These are phyloP conservation scores for Dactylellina sp. DNA, from an alignment of 2,329 filamentous ascomycete genomes.

Conservation along the genomic window DNA sequence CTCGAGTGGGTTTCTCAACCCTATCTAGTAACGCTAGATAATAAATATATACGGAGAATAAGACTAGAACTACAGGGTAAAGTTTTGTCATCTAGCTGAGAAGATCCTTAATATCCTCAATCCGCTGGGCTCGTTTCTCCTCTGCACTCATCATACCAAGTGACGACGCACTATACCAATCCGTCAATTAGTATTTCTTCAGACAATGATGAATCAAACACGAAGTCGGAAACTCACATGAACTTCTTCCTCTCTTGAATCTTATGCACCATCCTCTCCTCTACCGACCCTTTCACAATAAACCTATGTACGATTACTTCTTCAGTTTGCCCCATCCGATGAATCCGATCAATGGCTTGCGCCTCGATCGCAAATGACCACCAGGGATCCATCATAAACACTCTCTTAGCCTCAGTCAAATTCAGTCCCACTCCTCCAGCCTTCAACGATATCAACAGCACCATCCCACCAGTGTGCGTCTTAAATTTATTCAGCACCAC, in stretches of 20 bases:
- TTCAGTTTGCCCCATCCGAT: slow-evolving; percentile 91
- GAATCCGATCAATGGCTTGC: slow-evolving; percentile 96
- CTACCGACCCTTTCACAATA: slow-evolving; percentile 88
- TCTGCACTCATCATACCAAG: slow-evolving; percentile 95
- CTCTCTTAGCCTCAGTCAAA: slow-evolving; percentile 84
- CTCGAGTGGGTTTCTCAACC: too few relatives aligned
- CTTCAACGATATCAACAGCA: slow-evolving; percentile 84
- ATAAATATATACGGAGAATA: background rate
- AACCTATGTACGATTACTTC: slow-evolving; percentile 90
- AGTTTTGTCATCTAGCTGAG: slow-evolving; percentile 68
- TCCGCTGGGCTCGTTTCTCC: slow-evolving; percentile 87
- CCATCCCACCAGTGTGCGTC: slow-evolving; percentile 72
- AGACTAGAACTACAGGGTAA: background rate
- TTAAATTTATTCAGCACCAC: slow-evolving; percentile 81
- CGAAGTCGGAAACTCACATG: slow-evolving; percentile 82
- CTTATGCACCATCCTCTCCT: slow-evolving; percentile 86
- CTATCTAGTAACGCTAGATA: too few relatives aligned
- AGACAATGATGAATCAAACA: too few relatives aligned
- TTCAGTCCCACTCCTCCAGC: slow-evolving; percentile 96
- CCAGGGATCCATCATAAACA: slow-evolving; percentile 99
- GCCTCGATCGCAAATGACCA: slow-evolving; percentile 98
- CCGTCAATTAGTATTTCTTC: slow-evolving; percentile 3
- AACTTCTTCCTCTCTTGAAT: slow-evolving; percentile 97
- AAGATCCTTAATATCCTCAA: slow-evolving; percentile 93
- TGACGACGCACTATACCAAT: slow-evolving; percentile 80